phyloP scores from a whole-genome alignment of 345 rosid genomes.

The Eucalyptus sideroxylon region DNA sequence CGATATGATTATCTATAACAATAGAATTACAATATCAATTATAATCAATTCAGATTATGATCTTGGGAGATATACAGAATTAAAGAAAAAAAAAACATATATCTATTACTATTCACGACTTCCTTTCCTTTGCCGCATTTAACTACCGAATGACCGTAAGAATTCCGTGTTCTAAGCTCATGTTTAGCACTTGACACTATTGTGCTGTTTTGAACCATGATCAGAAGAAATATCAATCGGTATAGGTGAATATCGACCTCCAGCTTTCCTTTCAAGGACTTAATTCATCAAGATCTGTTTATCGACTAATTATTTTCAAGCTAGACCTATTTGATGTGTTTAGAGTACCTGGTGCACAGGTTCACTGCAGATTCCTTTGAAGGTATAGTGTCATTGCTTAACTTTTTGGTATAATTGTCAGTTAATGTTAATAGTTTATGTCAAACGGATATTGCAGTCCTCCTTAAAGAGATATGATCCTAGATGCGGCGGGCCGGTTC shows the following conservation, averaged over 20 bases:
- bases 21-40: no score
- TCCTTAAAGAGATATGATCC: not conserved
- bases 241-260: not conserved
- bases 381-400: constrained; percentile 18
- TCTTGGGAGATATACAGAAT: not conserved
- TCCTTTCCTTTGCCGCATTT: no score
- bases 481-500: not conserved
- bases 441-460: not conserved
- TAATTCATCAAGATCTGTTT: constrained; percentile 77
- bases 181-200: not conserved
- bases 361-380: constrained; percentile 65
- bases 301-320: constrained; percentile 46
- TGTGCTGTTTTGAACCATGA: not conserved
- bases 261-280: constrained; percentile 65
- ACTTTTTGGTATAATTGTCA: not conserved
- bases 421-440: constrained; percentile 8
- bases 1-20: no score
- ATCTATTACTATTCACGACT: not conserved
- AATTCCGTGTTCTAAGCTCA: not conserved
- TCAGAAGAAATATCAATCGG: not conserved
- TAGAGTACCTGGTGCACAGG: constrained; percentile 35
- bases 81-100: no score
- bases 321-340: constrained; percentile 53
- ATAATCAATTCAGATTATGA: not conserved
- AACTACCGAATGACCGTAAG: not conserved